Evolutionary conservation across 768 basidiomycete species (phyloP).

Genomic region (Symmetrospora coprosmae): DNA sequence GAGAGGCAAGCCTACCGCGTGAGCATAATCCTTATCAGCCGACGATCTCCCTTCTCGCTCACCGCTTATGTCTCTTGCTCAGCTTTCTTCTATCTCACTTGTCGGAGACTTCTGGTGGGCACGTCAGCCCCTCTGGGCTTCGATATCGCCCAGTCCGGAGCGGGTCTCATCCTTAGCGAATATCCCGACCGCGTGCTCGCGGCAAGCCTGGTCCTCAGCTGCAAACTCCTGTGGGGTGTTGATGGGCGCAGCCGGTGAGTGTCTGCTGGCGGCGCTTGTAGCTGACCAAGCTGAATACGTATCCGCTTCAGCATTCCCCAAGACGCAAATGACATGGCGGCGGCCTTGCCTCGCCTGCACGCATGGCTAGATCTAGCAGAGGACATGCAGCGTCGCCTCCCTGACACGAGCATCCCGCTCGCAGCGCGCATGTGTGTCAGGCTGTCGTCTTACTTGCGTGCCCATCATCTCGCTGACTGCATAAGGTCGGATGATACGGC

Average conservation of each 20-base stretch:
- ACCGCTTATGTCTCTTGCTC: not conserved
- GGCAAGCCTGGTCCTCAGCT: not conserved
- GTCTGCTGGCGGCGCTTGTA: too few relatives aligned
- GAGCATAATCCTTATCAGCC: not conserved
- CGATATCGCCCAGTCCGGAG: not conserved
- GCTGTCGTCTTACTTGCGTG: too few relatives aligned
- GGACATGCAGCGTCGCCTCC: not conserved
- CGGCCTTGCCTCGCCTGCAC: conserved; percentile 1
- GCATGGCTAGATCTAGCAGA: conserved; percentile 10
- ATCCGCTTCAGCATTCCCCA: conserved; percentile 12
- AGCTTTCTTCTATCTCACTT: conserved; percentile 16
- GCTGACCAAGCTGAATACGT: too few relatives aligned
- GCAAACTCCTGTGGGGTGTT: conserved; percentile 16
- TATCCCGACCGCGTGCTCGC: conserved; percentile 7
- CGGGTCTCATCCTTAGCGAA: not conserved
- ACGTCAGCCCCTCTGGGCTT: not conserved
- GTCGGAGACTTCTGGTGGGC: conserved; percentile 1
- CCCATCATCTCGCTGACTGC: not conserved
- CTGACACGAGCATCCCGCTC: not conserved
- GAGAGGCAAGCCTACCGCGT: conserved; percentile 9
- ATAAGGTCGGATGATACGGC: too few relatives aligned
- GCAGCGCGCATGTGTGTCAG: conserved; percentile 1
- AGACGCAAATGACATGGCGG: not conserved
- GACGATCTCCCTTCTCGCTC: not conserved
- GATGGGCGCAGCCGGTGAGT: too few relatives aligned